These are phyloP conservation scores for Vigna nakashimae DNA, from an alignment of 306 rosid species.

Conservation along the genomic window DNA sequence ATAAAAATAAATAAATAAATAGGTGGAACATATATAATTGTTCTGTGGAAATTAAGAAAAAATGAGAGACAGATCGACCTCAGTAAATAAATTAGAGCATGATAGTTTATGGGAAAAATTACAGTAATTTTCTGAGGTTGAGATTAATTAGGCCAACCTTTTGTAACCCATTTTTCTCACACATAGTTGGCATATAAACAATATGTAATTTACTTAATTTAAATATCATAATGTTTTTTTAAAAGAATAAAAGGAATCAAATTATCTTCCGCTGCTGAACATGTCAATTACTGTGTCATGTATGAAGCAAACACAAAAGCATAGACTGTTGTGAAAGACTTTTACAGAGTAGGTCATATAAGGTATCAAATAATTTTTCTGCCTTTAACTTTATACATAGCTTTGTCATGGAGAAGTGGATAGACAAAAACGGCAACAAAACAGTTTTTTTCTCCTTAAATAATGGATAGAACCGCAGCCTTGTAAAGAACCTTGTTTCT, in stretches of 20 bases:
- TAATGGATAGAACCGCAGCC: conserved; percentile 38
- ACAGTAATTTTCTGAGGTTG: no score
- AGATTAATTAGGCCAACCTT: no score
- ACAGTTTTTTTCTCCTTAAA: conserved; percentile 40
- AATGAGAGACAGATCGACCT: no score
- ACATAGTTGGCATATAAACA: background rate
- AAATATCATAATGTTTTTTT: background rate
- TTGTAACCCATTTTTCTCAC: background rate
- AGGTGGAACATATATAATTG: background rate
- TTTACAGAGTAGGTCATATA: conserved; percentile 22
- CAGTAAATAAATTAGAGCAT: no score
- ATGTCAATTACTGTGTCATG: conserved; percentile 29
- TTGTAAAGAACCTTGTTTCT: conserved; percentile 42
- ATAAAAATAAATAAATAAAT: background rate
- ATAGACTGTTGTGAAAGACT: conserved; percentile 22
- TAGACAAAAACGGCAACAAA: conserved; percentile 24
- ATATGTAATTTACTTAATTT: background rate
- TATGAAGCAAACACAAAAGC: conserved; percentile 31
- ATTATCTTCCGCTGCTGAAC: background rate
- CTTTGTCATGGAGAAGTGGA: conserved; percentile 9
- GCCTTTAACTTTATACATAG: background rate
- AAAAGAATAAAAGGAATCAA: background rate
- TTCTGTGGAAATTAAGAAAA: no score
- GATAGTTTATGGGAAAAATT: no score
- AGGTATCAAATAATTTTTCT: background rate